Evolutionary conservation across 176 grass and related monocot species (phyloP).

Genomic region (Oropetium thomaeum): DNA sequence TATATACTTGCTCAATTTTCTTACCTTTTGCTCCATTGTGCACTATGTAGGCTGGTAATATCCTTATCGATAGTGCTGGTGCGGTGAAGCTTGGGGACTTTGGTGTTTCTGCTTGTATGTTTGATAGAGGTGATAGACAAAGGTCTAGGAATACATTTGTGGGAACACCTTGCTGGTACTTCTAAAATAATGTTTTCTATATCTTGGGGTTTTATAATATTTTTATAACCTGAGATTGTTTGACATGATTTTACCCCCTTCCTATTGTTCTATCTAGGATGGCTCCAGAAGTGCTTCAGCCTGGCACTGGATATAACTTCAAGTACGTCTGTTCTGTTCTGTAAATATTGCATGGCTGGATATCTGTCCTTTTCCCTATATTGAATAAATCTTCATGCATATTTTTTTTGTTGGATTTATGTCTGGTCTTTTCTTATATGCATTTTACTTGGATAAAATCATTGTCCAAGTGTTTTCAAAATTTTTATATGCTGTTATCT

Average conservation of each 20-base stretch:
- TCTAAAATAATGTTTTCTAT: neutral
- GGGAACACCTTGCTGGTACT: conserved; percentile 96
- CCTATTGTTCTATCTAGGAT: conserved; percentile 69
- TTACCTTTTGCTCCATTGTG: conserved; percentile 27
- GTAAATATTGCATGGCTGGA: conserved; percentile 10
- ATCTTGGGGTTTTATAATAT: conserved; percentile 5
- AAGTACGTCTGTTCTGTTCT: conserved; percentile 65
- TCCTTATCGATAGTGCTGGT: conserved; percentile 85
- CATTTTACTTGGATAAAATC: neutral
- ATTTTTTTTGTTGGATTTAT: neutral
- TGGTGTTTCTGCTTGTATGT: conserved; percentile 95
- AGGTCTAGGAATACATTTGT: conserved; percentile 97
- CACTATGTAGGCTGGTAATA: conserved; percentile 84
- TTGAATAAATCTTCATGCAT: neutral
- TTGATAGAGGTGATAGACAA: conserved; percentile 98
- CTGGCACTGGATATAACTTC: conserved; percentile 94
- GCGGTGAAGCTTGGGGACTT: conserved; percentile 94
- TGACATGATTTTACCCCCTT: conserved; percentile 13
- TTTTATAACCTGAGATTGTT: conserved; percentile 5
- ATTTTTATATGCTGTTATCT: neutral
- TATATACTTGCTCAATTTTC: neutral
- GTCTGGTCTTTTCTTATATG: neutral
- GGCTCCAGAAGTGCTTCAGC: conserved; percentile 97
- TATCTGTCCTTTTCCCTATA: neutral
- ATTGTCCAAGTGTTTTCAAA: neutral